These are phyloP conservation scores for Lithospermum erythrorhizon DNA, from an alignment of 257 asterid species.

Conservation along the genomic window DNA sequence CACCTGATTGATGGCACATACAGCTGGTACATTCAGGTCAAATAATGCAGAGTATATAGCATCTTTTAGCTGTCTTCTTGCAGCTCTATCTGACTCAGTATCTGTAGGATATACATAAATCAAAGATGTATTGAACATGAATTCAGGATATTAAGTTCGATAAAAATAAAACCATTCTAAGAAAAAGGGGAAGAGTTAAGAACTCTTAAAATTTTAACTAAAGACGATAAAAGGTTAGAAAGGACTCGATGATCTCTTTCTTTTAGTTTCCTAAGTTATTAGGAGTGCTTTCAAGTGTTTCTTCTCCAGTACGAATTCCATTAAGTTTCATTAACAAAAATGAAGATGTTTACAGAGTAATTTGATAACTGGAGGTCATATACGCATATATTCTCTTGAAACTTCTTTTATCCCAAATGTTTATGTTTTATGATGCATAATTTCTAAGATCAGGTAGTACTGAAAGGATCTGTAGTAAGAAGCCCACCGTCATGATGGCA, in stretches of 20 bases:
- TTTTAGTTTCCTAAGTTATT: background rate
- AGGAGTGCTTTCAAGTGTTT: background rate
- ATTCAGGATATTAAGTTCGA: background rate
- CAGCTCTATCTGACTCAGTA: conserved; percentile 60
- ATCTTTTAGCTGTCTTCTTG: conserved; percentile 70
- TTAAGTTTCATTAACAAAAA: background rate
- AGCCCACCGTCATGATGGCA: conserved; percentile 76
- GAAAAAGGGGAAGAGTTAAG: background rate
- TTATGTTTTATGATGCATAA: background rate
- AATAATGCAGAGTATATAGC: conserved; percentile 70
- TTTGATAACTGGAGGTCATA: background rate
- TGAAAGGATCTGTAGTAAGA: conserved; percentile 3
- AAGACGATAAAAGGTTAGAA: background rate
- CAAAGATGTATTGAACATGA: background rate
- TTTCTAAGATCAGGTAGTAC: background rate
- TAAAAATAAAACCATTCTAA: background rate
- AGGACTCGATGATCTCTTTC: background rate
- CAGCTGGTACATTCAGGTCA: conserved; percentile 93
- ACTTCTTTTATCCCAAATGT: background rate
- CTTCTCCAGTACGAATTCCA: background rate
- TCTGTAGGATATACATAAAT: conserved; percentile 23
- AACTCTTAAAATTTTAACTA: background rate
- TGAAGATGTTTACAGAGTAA: background rate
- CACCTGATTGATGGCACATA: conserved; percentile 97
- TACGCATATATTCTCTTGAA: background rate